These are phyloP conservation scores for Alternaria arborescens DNA, from an alignment of 2,329 filamentous ascomycete species.

Conservation along the genomic window DNA sequence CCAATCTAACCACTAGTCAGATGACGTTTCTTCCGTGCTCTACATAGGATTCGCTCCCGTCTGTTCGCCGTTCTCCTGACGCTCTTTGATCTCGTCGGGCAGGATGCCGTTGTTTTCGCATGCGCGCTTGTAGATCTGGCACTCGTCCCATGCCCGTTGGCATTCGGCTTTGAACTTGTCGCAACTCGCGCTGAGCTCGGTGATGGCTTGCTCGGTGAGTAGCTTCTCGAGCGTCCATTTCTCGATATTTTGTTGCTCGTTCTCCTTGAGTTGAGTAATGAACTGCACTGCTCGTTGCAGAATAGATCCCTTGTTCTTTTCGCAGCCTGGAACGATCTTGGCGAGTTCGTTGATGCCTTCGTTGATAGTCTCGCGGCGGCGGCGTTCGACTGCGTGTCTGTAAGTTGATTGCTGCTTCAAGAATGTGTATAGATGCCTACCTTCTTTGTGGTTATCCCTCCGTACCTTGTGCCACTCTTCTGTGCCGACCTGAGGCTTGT, in stretches of 20 bases:
- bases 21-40: neutral
- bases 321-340: slow-evolving; percentile 96
- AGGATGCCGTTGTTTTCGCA: slow-evolving; percentile 53
- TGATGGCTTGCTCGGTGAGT: slow-evolving; percentile 86
- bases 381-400: slow-evolving; percentile 78
- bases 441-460: slow-evolving; percentile 99
- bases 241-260: slow-evolving; percentile 91
- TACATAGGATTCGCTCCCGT: slow-evolving; percentile 44
- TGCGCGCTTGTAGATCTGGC: slow-evolving; percentile 76
- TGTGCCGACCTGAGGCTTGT: slow-evolving; percentile 89
- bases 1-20: neutral
- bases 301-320: slow-evolving; percentile 99
- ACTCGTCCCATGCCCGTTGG: slow-evolving; percentile 78
- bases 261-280: slow-evolving; percentile 93
- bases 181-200: slow-evolving; percentile 85
- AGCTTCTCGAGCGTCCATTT: slow-evolving; percentile 94
- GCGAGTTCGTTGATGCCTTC: slow-evolving; percentile 98
- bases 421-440: slow-evolving; percentile 59
- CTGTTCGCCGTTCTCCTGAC: slow-evolving; percentile 49
- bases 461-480: slow-evolving; percentile 98
- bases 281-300: slow-evolving; percentile 92
- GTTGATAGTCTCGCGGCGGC: slow-evolving; percentile 96
- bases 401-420: slow-evolving; percentile 12
- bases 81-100: slow-evolving; percentile 52
- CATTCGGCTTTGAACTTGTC: slow-evolving; percentile 86